A percentile compares a stretch with the other conserved stretches of the same genome.
Evolutionary conservation across 1,139 yeast genomes (phyloP).

Genomic region (Debaryomyces fabryi): DNA sequence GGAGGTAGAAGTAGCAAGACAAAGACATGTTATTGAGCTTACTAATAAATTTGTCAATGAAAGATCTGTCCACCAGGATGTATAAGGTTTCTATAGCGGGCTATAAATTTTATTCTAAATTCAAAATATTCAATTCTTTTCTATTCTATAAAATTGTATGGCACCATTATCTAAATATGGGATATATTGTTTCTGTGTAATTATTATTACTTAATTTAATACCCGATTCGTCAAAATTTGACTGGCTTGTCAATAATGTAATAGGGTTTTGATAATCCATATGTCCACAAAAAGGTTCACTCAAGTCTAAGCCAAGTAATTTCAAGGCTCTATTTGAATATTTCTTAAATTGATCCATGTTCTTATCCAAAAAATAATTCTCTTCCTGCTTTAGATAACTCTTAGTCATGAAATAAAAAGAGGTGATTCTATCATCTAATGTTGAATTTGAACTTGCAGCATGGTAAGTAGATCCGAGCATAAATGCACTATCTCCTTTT

Average conservation of each 20-base stretch:
- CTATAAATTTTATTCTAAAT: not conserved
- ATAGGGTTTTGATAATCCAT: slow-evolving; percentile 19
- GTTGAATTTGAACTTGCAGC: not conserved
- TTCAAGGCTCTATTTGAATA: slow-evolving; percentile 7
- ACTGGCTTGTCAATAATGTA: slow-evolving; percentile 9
- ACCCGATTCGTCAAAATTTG: not conserved
- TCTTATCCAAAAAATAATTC: not conserved
- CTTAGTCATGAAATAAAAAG: not conserved
- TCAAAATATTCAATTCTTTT: not conserved
- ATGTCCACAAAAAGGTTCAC: slow-evolving; percentile 22
- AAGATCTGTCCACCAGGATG: not conserved
- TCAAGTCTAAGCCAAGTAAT: slow-evolving; percentile 16
- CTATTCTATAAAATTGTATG: not conserved
- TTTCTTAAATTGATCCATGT: not conserved
- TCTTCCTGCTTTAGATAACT: not conserved
- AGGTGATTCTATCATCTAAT: not conserved
- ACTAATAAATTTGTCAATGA: slow-evolving; percentile 4
- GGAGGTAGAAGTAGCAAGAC: slow-evolving; percentile 3
- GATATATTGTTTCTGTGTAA: not conserved
- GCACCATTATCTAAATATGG: not conserved
- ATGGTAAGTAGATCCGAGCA: not conserved
- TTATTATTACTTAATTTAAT: not conserved
- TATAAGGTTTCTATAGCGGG: not conserved
- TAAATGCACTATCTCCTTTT: not conserved
- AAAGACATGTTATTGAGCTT: slow-evolving; percentile 2